These are phyloP conservation scores for Clavispora fructus DNA, from an alignment of 805 yeast species.

Conservation along the genomic window DNA sequence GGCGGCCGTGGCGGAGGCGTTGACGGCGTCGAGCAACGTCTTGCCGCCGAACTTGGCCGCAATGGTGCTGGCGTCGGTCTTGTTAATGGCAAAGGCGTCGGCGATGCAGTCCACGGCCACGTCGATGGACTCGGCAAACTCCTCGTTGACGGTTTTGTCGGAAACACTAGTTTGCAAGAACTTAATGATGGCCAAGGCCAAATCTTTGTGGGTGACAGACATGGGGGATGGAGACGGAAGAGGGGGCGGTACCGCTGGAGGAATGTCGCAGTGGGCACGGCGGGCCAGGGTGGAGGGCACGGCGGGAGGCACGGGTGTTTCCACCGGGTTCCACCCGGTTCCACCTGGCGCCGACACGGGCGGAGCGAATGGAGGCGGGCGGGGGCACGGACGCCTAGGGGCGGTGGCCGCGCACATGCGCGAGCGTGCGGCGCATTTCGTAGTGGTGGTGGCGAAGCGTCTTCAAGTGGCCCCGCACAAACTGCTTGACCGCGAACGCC, in stretches of 20 bases:
- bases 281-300: not conserved
- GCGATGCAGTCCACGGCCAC: constrained; percentile 91
- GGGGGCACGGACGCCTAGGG: too few relatives aligned
- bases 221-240: constrained; percentile 16
- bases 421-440: constrained; percentile 1
- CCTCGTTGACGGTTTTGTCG: constrained; percentile 64
- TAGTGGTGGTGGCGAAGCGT: constrained; percentile 10
- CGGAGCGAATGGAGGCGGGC: too few relatives aligned
- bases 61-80: constrained; percentile 32
- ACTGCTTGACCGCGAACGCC: constrained; percentile 31
- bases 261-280: not conserved
- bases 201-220: constrained; percentile 52
- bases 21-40: constrained; percentile 42
- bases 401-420: too few relatives aligned
- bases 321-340: constrained; percentile 10
- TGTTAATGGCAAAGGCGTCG: constrained; percentile 73
- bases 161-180: constrained; percentile 58
- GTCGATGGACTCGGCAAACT: constrained; percentile 81
- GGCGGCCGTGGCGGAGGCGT: constrained; percentile 13
- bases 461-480: constrained; percentile 9
- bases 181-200: constrained; percentile 69
- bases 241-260: not conserved
- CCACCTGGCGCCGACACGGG: not conserved
- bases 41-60: constrained; percentile 43
- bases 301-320: constrained; percentile 16